phyloP scores from a whole-genome alignment of 495 filamentous ascomycete species.

The Hyaloscypha hepaticicola region DNA sequence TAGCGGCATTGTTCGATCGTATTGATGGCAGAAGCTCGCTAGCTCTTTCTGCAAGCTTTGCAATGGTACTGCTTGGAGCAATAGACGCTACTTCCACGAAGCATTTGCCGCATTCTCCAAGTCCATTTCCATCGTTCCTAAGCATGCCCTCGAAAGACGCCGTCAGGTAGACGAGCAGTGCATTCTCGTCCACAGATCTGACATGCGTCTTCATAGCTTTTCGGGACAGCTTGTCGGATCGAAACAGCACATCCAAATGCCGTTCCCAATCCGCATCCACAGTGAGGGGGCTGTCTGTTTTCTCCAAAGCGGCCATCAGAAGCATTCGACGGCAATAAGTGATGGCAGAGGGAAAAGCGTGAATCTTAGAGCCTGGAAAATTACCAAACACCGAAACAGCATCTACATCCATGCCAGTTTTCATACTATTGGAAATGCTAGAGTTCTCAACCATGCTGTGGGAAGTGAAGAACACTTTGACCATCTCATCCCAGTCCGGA shows the following conservation, averaged over 20 bases:
- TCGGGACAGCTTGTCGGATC: slow-evolving; percentile 62
- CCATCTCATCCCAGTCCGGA: slow-evolving; percentile 49
- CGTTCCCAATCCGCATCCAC: slow-evolving; percentile 84
- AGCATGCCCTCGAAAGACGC: slow-evolving; percentile 61
- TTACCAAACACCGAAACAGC: slow-evolving; percentile 37
- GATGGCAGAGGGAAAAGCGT: slow-evolving; percentile 63
- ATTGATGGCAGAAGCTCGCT: slow-evolving; percentile 56
- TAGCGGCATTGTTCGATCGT: slow-evolving; percentile 64
- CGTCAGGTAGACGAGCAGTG: slow-evolving; percentile 33
- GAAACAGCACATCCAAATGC: slow-evolving; percentile 67
- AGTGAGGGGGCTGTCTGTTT: slow-evolving; percentile 47
- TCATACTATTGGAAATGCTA: slow-evolving; percentile 30
- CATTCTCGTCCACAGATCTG: slow-evolving; percentile 27
- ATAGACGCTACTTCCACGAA: slow-evolving; percentile 70
- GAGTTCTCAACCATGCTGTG: slow-evolving; percentile 34
- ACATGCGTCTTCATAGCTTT: slow-evolving; percentile 51
- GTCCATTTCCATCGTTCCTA: slow-evolving; percentile 44
- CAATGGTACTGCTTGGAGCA: slow-evolving; percentile 52
- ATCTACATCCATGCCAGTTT: slow-evolving; percentile 37
- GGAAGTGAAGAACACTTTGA: slow-evolving; percentile 44
- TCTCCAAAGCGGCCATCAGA: slow-evolving; percentile 65
- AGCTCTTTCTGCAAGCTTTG: slow-evolving; percentile 46
- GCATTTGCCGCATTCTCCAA: slow-evolving; percentile 55
- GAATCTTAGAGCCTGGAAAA: slow-evolving; percentile 44
- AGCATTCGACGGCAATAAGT: slow-evolving; percentile 72